phyloP scores from a whole-genome alignment of 257 asterid species.

The Solanum sitiens region DNA sequence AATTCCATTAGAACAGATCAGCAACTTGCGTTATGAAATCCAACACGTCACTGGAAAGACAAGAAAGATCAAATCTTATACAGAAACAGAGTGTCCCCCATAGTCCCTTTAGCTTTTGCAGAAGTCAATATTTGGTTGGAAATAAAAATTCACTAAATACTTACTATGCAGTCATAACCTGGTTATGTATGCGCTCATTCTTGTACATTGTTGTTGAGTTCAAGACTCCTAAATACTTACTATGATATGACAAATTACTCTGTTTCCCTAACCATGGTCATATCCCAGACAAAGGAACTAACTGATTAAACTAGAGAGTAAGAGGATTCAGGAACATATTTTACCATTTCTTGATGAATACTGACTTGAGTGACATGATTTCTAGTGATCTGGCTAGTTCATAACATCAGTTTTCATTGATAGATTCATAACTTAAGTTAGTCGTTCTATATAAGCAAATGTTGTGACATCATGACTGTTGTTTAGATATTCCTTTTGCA shows the following conservation, averaged over 20 bases:
- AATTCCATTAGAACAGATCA: not conserved
- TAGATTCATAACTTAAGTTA: too few relatives aligned
- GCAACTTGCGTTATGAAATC: not conserved
- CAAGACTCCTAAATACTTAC: not conserved
- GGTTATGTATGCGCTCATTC: not conserved
- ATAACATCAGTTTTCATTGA: too few relatives aligned
- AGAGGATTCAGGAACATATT: too few relatives aligned
- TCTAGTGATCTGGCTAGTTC: too few relatives aligned
- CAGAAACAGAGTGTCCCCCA: not conserved
- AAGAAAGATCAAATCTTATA: not conserved
- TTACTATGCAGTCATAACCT: not conserved
- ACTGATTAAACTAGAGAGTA: not conserved
- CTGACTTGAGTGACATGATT: too few relatives aligned
- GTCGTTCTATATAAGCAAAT: too few relatives aligned
- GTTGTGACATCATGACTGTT: too few relatives aligned
- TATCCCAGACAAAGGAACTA: not conserved
- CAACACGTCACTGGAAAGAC: not conserved
- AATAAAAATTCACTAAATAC: not conserved
- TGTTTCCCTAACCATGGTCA: not conserved
- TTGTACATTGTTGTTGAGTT: not conserved
- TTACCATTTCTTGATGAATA: too few relatives aligned
- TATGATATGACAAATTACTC: not conserved
- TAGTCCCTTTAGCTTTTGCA: not conserved
- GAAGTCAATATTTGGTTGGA: not conserved
- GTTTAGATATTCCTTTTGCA: too few relatives aligned